These are phyloP conservation scores for Psilocybe subaeruginosa DNA, from an alignment of 768 basidiomycete genomes.

Conservation along the genomic window DNA sequence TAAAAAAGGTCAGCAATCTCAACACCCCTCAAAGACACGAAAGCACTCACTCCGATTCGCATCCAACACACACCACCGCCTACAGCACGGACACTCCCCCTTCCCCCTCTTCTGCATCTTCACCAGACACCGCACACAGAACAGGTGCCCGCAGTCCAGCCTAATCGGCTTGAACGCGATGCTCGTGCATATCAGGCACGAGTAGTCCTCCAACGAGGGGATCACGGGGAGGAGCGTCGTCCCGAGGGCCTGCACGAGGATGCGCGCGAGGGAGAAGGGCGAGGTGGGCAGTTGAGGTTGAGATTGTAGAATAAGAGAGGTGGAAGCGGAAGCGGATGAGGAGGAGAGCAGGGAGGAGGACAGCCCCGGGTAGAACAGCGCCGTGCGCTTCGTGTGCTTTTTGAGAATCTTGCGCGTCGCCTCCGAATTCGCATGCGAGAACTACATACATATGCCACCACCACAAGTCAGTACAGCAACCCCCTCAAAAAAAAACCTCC, in stretches of 20 bases:
- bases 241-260: constrained; percentile 80
- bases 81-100: constrained; percentile 83
- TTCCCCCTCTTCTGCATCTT: constrained; percentile 89
- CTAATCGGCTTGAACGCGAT: constrained; percentile 94
- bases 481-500: no score
- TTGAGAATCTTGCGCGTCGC: constrained; percentile 93
- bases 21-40: neutral
- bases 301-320: constrained; percentile 21
- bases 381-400: constrained; percentile 91
- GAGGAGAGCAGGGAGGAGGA: neutral
- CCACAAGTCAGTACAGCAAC: no score
- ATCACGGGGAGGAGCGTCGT: constrained; percentile 81
- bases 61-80: constrained; percentile 72
- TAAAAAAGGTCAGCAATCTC: neutral
- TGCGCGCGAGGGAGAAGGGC: constrained; percentile 34
- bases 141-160: constrained; percentile 78
- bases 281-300: constrained; percentile 14
- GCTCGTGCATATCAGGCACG: constrained; percentile 85
- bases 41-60: constrained; percentile 72
- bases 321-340: constrained; percentile 15
- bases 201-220: constrained; percentile 82
- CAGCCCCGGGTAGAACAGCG: constrained; percentile 62
- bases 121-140: constrained; percentile 79
- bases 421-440: constrained; percentile 83
- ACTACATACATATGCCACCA: constrained; percentile 40